Percentiles rank a stretch among this genome's conserved stretches.
Evolutionary conservation across 164 flowering plant genomes (phyloP).

Genomic region (Cinnamomum chago): DNA sequence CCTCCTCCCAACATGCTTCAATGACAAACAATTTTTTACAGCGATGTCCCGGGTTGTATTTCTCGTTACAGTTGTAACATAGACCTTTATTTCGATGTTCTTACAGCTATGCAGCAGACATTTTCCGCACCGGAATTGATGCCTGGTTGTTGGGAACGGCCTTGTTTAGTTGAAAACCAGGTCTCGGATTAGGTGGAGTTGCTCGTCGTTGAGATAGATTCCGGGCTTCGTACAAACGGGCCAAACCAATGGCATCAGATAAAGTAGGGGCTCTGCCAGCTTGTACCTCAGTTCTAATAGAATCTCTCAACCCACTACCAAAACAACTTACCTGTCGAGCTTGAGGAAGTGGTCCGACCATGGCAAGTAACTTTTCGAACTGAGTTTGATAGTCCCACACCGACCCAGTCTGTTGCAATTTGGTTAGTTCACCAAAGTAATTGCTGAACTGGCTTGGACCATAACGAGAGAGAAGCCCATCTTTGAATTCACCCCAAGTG

Average conservation of each 20-base stretch:
- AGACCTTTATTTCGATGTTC: neutral
- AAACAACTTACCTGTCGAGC: neutral
- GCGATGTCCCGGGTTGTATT: neutral
- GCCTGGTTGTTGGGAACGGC: no score
- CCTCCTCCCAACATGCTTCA: neutral
- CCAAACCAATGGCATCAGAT: neutral
- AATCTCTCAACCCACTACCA: neutral
- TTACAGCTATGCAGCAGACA: neutral
- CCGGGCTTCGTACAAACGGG: neutral
- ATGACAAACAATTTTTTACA: neutral
- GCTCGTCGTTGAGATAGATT: no score
- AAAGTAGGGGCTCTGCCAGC: neutral
- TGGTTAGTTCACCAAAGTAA: neutral
- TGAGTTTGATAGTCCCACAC: no score
- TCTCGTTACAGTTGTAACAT: constrained; percentile 2
- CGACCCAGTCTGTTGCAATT: neutral
- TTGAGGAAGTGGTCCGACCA: neutral
- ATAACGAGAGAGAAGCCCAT: neutral
- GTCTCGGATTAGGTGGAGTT: neutral
- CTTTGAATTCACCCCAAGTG: constrained; percentile 2
- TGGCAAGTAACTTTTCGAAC: neutral
- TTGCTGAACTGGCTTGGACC: neutral
- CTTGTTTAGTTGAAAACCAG: no score
- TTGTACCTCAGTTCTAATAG: neutral
- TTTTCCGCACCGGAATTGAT: no score